Base-by-base conservation (phyloP, 2,329 filamentous ascomycete species). In the Emydomyces testavorans region DNA sequence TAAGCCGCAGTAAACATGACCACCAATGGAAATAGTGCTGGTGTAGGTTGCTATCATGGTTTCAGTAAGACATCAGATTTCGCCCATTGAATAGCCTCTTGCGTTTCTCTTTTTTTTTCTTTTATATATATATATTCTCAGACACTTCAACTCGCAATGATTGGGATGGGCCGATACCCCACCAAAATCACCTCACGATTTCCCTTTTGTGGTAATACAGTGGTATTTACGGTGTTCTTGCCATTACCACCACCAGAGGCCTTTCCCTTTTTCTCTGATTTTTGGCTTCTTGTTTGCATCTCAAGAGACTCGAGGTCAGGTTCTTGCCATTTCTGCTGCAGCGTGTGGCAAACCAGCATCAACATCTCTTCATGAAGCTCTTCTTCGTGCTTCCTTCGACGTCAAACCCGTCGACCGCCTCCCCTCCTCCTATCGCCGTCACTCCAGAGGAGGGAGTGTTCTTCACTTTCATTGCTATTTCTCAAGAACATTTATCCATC, bases 171-270 rank as follows among this genome's bases (percentile, higher is more conserved):
- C n/a, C n/a, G 3, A 38, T 21, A 11, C 43, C 32, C 32, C 43
- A 15, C 43, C 35, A 21, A 20, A n/a, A 20, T n/a, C 21, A 23
- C 20, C 6, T 15, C 40, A 18, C 3, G 8, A 11, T 26, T 41
- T 28, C 32, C 23, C 29, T 16, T 32, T n/a, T 37, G n/a, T 24
- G 18, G 50, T 43, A 43, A 39, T 49, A 51, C 41, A 11, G 20
- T 23, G 42, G 42, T 49, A 49, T 52, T 52, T 46, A 44, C 46
- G 18, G 11, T 36, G 45, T 47, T 32, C 35, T 15, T 47, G 35
- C 45, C 35, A 16, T 34, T 46, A 34, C 32, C 40, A 47, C 26
- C 16, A 11, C 21, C n/a, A 24, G 13, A 26, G 16, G 43, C 29
- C 43, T 31, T 46, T 26, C 34, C 35, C 23, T 34, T n/a, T 29